phyloP scores from a whole-genome alignment of 208 protist genomes.

The Acanthamoeba divionensis region DNA sequence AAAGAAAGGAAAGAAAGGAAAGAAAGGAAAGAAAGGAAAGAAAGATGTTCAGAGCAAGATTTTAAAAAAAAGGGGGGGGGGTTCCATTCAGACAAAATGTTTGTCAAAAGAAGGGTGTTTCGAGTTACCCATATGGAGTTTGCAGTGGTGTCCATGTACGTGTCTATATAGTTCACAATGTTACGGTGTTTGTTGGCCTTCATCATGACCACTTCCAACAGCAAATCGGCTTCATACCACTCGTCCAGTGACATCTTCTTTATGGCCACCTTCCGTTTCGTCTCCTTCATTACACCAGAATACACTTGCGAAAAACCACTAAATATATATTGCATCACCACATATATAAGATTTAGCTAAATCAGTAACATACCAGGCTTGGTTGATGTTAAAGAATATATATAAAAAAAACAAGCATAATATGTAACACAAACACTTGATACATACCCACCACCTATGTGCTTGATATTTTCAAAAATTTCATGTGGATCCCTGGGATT shows the following conservation, averaged over 20 bases:
- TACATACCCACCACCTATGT: slow-evolving; percentile 64
- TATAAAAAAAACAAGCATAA: background rate
- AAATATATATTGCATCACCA: background rate
- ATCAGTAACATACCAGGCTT: no score
- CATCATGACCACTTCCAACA: slow-evolving; percentile 78
- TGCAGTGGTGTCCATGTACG: slow-evolving; percentile 61
- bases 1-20: no score
- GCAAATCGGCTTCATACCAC: slow-evolving; percentile 70
- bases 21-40: no score
- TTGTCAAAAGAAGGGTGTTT: background rate
- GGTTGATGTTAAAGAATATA: no score
- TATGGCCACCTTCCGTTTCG: background rate
- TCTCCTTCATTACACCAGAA: background rate
- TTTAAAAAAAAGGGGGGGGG: background rate
- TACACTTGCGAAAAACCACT: slow-evolving; percentile 17
- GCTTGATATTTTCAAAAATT: slow-evolving; percentile 63
- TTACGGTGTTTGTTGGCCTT: slow-evolving; percentile 74
- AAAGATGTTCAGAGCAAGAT: background rate
- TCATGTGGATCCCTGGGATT: slow-evolving; percentile 57
- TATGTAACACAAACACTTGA: background rate
- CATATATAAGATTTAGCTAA: background rate
- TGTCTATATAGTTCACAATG: slow-evolving; percentile 79
- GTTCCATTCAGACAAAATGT: background rate
- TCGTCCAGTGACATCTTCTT: slow-evolving; percentile 80
- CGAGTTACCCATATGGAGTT: background rate